These are phyloP conservation scores for Wickerhamomyces alni DNA, from an alignment of 805 yeast genomes.

Conservation along the genomic window DNA sequence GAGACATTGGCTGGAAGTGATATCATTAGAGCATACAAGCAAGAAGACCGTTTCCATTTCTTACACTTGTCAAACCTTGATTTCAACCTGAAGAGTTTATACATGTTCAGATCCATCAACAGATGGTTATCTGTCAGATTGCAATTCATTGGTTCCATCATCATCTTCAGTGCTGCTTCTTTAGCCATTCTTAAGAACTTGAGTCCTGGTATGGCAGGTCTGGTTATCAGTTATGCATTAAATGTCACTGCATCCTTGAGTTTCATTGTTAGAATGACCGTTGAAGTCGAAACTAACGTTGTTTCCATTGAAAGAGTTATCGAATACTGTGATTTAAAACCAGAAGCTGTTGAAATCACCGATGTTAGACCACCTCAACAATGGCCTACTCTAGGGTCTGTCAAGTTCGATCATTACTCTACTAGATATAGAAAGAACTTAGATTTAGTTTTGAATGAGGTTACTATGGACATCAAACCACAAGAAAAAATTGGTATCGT, in stretches of 20 bases:
- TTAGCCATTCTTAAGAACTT: conserved; percentile 41
- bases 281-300: conserved; percentile 56
- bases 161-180: conserved; percentile 45
- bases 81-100: conserved; percentile 72
- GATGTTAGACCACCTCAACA: conserved; percentile 37
- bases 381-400: conserved; percentile 54
- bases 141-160: conserved; percentile 53
- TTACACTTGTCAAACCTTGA: conserved; percentile 66
- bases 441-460: conserved; percentile 69
- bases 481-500: conserved; percentile 91
- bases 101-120: conserved; percentile 54
- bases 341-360: conserved; percentile 42
- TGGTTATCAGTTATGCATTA: conserved; percentile 58
- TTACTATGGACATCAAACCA: conserved; percentile 58
- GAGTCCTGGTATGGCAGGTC: conserved; percentile 56
- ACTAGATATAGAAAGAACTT: conserved; percentile 73
- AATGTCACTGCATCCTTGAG: conserved; percentile 48
- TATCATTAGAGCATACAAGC: conserved; percentile 76
- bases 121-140: conserved; percentile 64
- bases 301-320: conserved; percentile 64
- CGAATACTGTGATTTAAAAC: conserved; percentile 46
- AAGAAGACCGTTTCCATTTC: conserved; percentile 52
- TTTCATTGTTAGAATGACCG: conserved; percentile 53
- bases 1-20: conserved; percentile 75
- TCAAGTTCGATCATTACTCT: conserved; percentile 46